Conservation (phyloP, 1,284 basidiomycete species). For the Schizopora paradoxa region DNA sequence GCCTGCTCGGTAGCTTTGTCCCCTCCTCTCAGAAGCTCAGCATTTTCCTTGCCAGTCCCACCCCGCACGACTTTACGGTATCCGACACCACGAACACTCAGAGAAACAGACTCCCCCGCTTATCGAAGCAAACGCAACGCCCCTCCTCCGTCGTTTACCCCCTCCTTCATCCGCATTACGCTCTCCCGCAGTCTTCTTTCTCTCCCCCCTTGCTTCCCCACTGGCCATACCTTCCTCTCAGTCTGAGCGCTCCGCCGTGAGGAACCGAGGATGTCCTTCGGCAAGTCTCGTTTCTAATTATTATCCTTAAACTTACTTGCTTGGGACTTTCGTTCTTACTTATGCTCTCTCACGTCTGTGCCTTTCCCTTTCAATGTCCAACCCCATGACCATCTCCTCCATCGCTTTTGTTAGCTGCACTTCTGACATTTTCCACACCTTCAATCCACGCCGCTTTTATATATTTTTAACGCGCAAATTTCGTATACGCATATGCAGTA, state of each 20-base stretch:
- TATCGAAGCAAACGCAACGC: too few species aligned
- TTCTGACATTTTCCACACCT: too few species aligned
- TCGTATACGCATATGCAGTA: too few species aligned
- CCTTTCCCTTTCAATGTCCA: too few species aligned
- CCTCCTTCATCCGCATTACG: not conserved
- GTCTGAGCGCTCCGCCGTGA: not conserved
- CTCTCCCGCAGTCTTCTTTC: not conserved
- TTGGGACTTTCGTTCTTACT: not conserved
- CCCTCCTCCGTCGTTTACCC: not conserved
- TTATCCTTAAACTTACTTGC: not conserved
- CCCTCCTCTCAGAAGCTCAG: too few species aligned
- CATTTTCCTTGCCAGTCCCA: too few species aligned
- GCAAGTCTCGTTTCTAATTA: not conserved
- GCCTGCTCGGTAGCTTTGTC: constrained; percentile 21
- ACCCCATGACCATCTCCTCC: not conserved
- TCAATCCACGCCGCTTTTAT: too few species aligned
- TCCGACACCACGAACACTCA: too few species aligned
- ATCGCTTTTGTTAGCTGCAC: too few species aligned
- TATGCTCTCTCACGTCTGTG: not conserved
- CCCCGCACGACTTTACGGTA: too few species aligned
- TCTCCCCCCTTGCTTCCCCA: constrained; percentile 1
- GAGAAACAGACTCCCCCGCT: too few species aligned
- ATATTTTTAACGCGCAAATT: too few species aligned
- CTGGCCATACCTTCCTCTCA: constrained; percentile 1
- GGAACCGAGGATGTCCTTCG: not conserved